Base-by-base conservation (phyloP, 208 protist species). In the Trypanosoma theileri region DNA sequence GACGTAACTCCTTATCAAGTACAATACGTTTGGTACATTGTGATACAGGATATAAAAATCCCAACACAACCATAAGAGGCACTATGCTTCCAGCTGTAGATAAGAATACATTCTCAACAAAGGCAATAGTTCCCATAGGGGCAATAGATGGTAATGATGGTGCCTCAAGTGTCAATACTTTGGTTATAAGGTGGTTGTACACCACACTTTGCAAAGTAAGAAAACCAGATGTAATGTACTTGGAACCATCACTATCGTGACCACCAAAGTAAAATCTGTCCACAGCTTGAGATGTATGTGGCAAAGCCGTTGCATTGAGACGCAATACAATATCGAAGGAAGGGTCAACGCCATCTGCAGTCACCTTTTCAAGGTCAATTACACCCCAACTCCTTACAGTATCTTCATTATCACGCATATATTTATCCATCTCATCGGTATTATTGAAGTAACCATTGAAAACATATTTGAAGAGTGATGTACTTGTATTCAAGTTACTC, bases 21-120 rank as follows among this genome's bases (percentile, higher is more conserved):
- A 95, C 90, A 44, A 95, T 76, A 19, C 84, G 83, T 73, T 86
- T 91, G 28, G 84, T 86, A 75, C 86, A 80, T 75, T 89, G 85
- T 14, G 81, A 82, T 1, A 95, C 80, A 17, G 85, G 82, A 73
- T 91, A 91, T 19, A 95, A 75, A 58, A 88, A 95, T 46, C 76
- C 77, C 28, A 92, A 73, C 22, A 91, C 86, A 54, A 92, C 64
- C 52, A 95, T 78, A n/a, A 90, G 76, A 42, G 85, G 78, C 8
- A 81, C 73, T 16, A 91, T 72, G 52, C 66, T 48, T 14, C 77
- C 31, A 17, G 74, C 85, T 2, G 60, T 61, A 35, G 56, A 60
- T 8, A 94, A 71, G 35, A 94, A 80, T 48, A 28, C 73, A 44
- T 86, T 77, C 52, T 77, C 54, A 22, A 50, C 69, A 73, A 80